These are phyloP conservation scores for Cryphonectria japonica DNA, from an alignment of 2,329 filamentous ascomycete species.

Conservation along the genomic window DNA sequence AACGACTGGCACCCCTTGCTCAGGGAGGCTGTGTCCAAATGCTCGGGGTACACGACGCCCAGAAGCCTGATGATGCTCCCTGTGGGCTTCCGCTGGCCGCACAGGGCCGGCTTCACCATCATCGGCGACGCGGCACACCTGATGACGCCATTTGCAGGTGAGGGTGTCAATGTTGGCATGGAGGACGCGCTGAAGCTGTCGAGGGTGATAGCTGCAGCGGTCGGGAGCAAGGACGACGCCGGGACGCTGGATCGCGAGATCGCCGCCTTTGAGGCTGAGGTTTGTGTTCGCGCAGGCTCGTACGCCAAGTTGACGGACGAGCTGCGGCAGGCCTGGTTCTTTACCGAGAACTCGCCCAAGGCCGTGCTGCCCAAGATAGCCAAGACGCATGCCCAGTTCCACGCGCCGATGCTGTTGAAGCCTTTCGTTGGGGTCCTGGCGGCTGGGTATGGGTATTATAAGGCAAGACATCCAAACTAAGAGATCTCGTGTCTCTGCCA, in stretches of 20 bases:
- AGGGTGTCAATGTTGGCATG: conserved; percentile 63
- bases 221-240: conserved; percentile 3
- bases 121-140: conserved; percentile 65
- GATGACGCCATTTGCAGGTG: conserved; percentile 62
- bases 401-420: conserved; percentile 38
- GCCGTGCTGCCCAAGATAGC: conserved; percentile 45
- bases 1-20: conserved; percentile 48
- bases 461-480: background rate
- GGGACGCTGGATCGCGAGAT: conserved; percentile 41
- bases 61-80: conserved; percentile 59
- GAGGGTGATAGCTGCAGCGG: conserved; percentile 43
- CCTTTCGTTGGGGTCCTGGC: conserved; percentile 38
- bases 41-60: conserved; percentile 44
- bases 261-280: conserved; percentile 43
- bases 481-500: background rate
- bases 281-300: conserved; percentile 42
- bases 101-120: conserved; percentile 53
- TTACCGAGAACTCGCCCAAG: conserved; percentile 50
- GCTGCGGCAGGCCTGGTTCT: conserved; percentile 51
- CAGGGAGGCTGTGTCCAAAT: conserved; percentile 46
- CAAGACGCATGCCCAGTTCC: conserved; percentile 39
- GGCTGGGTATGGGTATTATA: conserved; percentile 32
- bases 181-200: conserved; percentile 57
- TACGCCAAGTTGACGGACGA: conserved; percentile 35
- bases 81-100: conserved; percentile 51